Base-by-base conservation (phyloP, 768 basidiomycete species). In the Artomyces pyxidatus region DNA sequence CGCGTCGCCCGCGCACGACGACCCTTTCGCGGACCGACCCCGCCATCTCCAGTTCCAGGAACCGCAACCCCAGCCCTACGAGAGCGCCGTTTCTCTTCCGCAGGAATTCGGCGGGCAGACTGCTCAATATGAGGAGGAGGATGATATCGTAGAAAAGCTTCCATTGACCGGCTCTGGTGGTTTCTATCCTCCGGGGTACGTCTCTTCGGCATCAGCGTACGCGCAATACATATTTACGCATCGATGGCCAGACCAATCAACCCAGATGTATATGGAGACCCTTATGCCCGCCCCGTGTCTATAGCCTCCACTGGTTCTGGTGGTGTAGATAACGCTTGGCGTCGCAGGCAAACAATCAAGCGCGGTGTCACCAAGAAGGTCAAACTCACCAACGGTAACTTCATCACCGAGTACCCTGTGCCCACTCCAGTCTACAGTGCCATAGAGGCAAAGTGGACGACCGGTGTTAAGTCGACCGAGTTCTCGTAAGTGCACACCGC, bases 331-430 rank as follows among this genome's bases (percentile, higher is more conserved):
- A 59, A 63, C 5, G 65, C 65, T 29, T 80, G 78, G 78, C 68
- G 76, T 54, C 81, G 87, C 50, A 83, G 91, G 48, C 91, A 95
- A 66, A 91, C 88, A 27, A 88, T 93, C 68, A 89, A 89, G 63
- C 87, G 92, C 46, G 85, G 90, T 51, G 89, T 92, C 21, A 94
- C 91, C n/a, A 85, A 89, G 59, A 89, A 86, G 63, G 87, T 98
- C 71, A 88, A 89, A 64, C 82, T 97, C 55, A 95, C 91, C 8
- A 77, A 91, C 42, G 94, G 94, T 50, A 88, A 94, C 60, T 95
- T 92, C 68, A 87, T 95, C 66, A 77, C 82, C 27, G 93, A 96
- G 58, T 92, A 94, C 62, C 71, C 81, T 6, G 92, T 94, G 1
- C 92, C 92, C 2, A 84, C 85, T 0, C 85, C 91, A 3, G 81